phyloP scores from a whole-genome alignment of 1,284 basidiomycete genomes.

The Tylopilus orsonianus region DNA sequence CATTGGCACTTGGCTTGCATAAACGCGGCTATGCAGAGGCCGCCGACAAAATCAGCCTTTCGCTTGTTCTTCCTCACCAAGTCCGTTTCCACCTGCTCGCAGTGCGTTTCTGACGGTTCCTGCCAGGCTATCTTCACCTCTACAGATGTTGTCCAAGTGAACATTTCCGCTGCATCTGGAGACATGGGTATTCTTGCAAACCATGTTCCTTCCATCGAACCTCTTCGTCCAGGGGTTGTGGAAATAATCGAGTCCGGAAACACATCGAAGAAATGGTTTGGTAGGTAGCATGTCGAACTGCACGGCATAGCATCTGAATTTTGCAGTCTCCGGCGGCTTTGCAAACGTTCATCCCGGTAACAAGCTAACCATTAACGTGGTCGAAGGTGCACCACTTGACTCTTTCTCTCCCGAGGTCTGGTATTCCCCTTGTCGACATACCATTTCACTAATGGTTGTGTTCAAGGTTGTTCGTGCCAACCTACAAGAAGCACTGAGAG shows the following conservation, averaged over 20 bases:
- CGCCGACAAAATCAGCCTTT: constrained; percentile 84
- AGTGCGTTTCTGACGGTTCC: constrained; percentile 13
- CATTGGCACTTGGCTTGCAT: constrained; percentile 50
- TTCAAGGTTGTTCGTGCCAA: constrained; percentile 84
- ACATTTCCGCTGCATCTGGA: constrained; percentile 89
- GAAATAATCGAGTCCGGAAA: constrained; percentile 86
- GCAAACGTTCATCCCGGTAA: constrained; percentile 98
- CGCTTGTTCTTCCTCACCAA: constrained; percentile 90
- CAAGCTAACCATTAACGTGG: constrained; percentile 93
- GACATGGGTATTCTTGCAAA: constrained; percentile 99
- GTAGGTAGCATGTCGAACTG: constrained; percentile 50
- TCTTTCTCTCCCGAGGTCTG: constrained; percentile 83
- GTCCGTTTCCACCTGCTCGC: constrained; percentile 47
- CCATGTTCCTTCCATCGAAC: constrained; percentile 93
- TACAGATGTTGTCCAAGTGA: constrained; percentile 90
- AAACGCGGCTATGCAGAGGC: constrained; percentile 88
- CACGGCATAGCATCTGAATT: constrained; percentile 10
- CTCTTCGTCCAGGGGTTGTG: constrained; percentile 88
- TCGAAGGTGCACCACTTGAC: constrained; percentile 94
- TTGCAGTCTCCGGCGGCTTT: constrained; percentile 90
- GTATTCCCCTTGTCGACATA: neutral
- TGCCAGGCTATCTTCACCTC: constrained; percentile 83
- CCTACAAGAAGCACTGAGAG: constrained; percentile 87
- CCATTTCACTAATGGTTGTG: constrained; percentile 13
- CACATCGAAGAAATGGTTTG: constrained; percentile 91